These are phyloP conservation scores for Botryotinia narcissicola DNA, from an alignment of 2,329 filamentous ascomycete genomes.

Conservation along the genomic window DNA sequence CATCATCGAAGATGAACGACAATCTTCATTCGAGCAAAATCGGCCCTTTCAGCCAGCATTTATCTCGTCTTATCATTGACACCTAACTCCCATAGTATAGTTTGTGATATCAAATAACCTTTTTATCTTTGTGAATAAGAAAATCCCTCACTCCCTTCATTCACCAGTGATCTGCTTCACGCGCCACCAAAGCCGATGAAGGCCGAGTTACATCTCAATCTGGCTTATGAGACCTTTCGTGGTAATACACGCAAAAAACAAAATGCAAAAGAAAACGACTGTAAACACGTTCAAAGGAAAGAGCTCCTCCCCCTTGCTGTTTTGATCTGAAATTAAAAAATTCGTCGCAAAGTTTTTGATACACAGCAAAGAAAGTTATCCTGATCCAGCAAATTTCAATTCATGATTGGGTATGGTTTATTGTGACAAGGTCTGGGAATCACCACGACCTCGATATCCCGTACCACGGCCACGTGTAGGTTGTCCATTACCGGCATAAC, in stretches of 20 bases:
- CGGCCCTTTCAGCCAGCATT: constrained; percentile 6
- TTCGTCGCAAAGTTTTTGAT: constrained; percentile 33
- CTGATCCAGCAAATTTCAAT: constrained; percentile 23
- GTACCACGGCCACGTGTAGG: constrained; percentile 34
- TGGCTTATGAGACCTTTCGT: constrained; percentile 26
- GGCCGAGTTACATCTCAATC: constrained; percentile 22
- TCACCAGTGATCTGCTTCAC: background rate
- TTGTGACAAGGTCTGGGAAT: constrained; percentile 30
- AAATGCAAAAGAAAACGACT: constrained; percentile 26
- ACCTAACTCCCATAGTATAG: constrained; percentile 10
- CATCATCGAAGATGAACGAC: background rate
- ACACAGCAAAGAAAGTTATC: constrained; percentile 30
- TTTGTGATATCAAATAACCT: constrained; percentile 2
- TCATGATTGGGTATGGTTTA: constrained; percentile 21
- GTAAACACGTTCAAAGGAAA: constrained; percentile 25
- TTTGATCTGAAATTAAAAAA: constrained; percentile 28
- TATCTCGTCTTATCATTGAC: constrained; percentile 5
- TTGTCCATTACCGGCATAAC: constrained; percentile 29
- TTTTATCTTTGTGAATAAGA: background rate
- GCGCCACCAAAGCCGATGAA: constrained; percentile 21
- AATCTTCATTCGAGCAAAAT: constrained; percentile 2
- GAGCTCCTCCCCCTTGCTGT: constrained; percentile 19
- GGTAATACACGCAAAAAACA: constrained; percentile 33
- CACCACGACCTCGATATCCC: constrained; percentile 35
- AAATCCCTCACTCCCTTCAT: background rate